phyloP scores from a whole-genome alignment of 495 filamentous ascomycete genomes.

The Neurospora pannonica region DNA sequence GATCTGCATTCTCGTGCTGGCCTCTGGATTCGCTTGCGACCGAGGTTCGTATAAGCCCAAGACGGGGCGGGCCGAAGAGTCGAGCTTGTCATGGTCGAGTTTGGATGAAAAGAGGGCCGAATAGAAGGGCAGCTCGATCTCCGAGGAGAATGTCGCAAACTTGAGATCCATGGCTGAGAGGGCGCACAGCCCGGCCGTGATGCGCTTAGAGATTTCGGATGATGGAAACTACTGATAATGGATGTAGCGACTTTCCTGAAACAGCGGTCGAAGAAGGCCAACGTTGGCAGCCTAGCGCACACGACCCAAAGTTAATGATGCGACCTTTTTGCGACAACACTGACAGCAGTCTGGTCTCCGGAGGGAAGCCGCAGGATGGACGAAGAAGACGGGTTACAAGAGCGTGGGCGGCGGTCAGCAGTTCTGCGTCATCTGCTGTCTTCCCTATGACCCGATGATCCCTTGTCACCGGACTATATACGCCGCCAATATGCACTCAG shows the following conservation, averaged over 20 bases:
- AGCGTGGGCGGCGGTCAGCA: neutral
- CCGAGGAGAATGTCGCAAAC: constrained; percentile 82
- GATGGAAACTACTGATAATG: neutral
- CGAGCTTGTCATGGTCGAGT: constrained; percentile 92
- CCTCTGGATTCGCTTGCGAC: constrained; percentile 52
- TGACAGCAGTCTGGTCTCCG: neutral
- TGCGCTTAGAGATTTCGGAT: neutral
- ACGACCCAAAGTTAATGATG: neutral
- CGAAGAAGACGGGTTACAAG: neutral
- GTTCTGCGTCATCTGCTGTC: constrained; percentile 4
- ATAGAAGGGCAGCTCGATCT: constrained; percentile 93
- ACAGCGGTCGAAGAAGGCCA: neutral
- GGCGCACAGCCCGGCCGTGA: neutral
- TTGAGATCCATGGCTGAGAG: constrained; percentile 25
- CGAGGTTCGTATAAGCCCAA: constrained; percentile 87
- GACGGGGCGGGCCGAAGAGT: constrained; percentile 78
- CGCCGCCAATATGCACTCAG: neutral
- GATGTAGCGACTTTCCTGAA: neutral
- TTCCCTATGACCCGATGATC: constrained; percentile 3
- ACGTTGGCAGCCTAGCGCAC: neutral
- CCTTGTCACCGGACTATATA: constrained; percentile 4
- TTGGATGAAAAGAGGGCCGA: constrained; percentile 79
- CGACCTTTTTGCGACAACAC: neutral
- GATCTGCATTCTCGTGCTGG: constrained; percentile 78
- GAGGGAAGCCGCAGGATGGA: neutral